phyloP scores from a whole-genome alignment of 345 rosid genomes.

The Hibiscus tridactylites region DNA sequence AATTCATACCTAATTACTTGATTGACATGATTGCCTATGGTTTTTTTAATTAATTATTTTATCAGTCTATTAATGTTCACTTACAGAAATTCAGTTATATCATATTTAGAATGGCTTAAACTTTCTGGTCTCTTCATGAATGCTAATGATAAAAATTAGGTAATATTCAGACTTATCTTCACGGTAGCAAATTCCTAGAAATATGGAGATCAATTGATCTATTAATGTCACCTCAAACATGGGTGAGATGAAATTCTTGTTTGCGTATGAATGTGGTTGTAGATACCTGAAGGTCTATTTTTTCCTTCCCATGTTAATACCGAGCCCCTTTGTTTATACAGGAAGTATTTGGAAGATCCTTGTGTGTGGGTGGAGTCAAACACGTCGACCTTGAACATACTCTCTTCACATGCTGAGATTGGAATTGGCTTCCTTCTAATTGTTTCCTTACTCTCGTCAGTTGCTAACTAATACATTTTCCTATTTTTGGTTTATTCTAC shows the following conservation, averaged over 20 bases:
- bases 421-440: constrained; percentile 78
- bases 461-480: constrained; percentile 7
- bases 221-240: too few relatives aligned
- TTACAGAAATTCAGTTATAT: background rate
- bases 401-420: constrained; percentile 87
- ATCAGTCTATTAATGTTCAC: background rate
- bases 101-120: background rate
- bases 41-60: background rate
- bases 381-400: constrained; percentile 66
- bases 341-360: constrained; percentile 86
- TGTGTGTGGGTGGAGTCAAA: constrained; percentile 98
- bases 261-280: too few relatives aligned
- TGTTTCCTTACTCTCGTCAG: constrained; percentile 73
- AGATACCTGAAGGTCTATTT: too few relatives aligned
- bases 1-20: background rate
- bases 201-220: too few relatives aligned
- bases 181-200: too few relatives aligned
- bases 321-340: constrained; percentile 23
- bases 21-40: background rate
- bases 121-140: background rate
- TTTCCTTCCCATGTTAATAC: background rate
- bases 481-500: background rate
- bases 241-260: too few relatives aligned
- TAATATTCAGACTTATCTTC: too few relatives aligned
- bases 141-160: too few relatives aligned